Percentiles rank a stretch among this genome's conserved stretches.
Evolutionary conservation across 2,329 filamentous ascomycete genomes (phyloP).

Genomic region (Sporothrix curviconia): DNA sequence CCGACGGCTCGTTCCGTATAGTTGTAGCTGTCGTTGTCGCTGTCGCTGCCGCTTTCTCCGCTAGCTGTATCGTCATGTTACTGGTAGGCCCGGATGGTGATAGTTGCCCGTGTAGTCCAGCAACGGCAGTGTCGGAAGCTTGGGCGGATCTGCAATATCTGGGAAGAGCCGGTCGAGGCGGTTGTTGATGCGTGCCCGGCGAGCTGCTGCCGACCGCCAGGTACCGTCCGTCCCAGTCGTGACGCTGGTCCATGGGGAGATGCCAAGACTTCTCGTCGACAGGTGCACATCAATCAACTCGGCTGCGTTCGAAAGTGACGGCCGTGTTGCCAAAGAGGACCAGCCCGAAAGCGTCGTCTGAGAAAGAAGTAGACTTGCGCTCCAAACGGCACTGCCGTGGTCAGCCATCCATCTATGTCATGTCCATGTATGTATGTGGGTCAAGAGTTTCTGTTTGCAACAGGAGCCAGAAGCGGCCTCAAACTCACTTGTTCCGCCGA

Average conservation of each 20-base stretch:
- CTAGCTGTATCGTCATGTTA: constrained; percentile 25
- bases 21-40: not conserved
- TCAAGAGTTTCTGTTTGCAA: too few species aligned
- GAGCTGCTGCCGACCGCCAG: not conserved
- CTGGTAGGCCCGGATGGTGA: constrained; percentile 36
- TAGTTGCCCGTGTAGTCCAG: constrained; percentile 36
- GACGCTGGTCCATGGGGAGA: constrained; percentile 29
- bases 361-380: constrained; percentile 39
- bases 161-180: constrained; percentile 34
- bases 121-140: constrained; percentile 32
- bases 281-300: constrained; percentile 33
- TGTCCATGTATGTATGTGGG: not conserved
- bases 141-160: constrained; percentile 27
- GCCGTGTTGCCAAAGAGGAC: constrained; percentile 40
- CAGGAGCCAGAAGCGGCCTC: too few species aligned
- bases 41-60: not conserved
- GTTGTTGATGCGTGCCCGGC: constrained; percentile 23
- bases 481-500: constrained; percentile 32
- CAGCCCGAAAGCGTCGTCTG: constrained; percentile 36
- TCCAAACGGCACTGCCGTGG: constrained; percentile 31
- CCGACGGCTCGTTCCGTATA: too few species aligned
- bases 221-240: constrained; percentile 31
- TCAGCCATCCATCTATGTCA: not conserved
- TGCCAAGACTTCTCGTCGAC: constrained; percentile 34
- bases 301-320: constrained; percentile 30